Conservation (phyloP, 23 red algal genomes). For the Chondrus crispus region DNA sequence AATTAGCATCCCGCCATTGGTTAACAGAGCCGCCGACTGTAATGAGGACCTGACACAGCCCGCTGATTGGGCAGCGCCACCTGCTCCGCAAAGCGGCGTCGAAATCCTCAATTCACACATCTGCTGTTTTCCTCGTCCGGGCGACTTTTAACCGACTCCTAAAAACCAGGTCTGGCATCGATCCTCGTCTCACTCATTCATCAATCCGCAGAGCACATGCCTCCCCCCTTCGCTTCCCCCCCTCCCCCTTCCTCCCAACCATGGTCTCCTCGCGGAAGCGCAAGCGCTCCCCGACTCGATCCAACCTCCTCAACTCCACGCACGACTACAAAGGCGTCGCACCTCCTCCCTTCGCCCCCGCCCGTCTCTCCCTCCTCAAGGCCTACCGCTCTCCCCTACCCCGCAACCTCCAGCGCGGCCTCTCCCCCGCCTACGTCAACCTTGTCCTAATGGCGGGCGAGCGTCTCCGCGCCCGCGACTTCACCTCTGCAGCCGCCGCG, state of each 20-base stretch:
- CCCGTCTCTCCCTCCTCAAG: constrained; percentile 34
- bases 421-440: constrained; percentile 24
- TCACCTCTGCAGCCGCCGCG: constrained; percentile 40
- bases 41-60: too few relatives aligned
- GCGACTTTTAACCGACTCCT: too few relatives aligned
- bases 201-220: not conserved
- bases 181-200: not conserved
- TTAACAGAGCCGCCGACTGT: too few relatives aligned
- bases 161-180: too few relatives aligned
- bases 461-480: constrained; percentile 49
- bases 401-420: not conserved
- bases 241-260: not conserved
- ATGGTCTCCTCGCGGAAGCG: constrained; percentile 55
- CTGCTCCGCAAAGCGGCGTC: too few relatives aligned
- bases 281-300: constrained; percentile 22
- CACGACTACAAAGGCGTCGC: not conserved
- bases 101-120: too few relatives aligned
- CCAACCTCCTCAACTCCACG: not conserved
- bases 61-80: too few relatives aligned
- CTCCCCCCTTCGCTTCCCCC: not conserved
- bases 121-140: too few relatives aligned
- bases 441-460: constrained; percentile 44
- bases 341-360: constrained; percentile 59
- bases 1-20: too few relatives aligned
- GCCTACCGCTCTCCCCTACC: constrained; percentile 33